Evolutionary conservation across 306 rosid genomes (phyloP), one percentile per base, ranked within the genome.

Genomic region (Lathyrus tuberosus): DNA sequence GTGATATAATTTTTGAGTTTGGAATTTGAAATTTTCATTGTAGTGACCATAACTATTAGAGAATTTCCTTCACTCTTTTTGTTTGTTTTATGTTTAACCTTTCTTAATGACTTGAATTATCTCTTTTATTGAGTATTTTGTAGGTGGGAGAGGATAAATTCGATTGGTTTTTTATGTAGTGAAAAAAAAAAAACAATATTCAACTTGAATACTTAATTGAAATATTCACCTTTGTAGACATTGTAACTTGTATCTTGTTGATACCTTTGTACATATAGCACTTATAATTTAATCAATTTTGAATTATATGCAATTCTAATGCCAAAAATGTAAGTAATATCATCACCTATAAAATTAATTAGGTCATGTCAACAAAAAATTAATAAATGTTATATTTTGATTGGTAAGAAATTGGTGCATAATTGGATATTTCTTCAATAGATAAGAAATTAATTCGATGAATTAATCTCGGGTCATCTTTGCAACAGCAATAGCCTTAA

Each of bases 1-100:
- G 67, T 75, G 54, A 73, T 74, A n/a, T 83, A 78, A 73, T 22
- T 53, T 76, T 78, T 65, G 22, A 62, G 54, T 56, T 70, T 71
- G 79, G 67, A 70, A 58, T 78, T 72, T 62, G 70, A 56, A 66
- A 38, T 69, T 75, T 66, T 61, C 10, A 67, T 80, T 75, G 22
- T 70, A 64, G 75, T 69, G 66, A 76, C 48, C 65, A 76, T 54
- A 70, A 73, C 46, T 67, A 8, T 9, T 2, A 5, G 0, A 28
- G 18, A 53, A 42, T 49, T 46, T 30, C 22, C 35, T 61, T 54
- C 7, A 30, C 22, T 51, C 16, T n/a, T 16, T 18, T 6, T 8
- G 1, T 31, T 33, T 59, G 42, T 40, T 42, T 42, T 20, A 18
- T 12, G 43, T 70, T 80, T 13, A 37, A 18, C 6, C 2, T 64